Evolutionary conservation across 208 protist genomes (phyloP).

Genomic region (Trypanosoma avium): DNA sequence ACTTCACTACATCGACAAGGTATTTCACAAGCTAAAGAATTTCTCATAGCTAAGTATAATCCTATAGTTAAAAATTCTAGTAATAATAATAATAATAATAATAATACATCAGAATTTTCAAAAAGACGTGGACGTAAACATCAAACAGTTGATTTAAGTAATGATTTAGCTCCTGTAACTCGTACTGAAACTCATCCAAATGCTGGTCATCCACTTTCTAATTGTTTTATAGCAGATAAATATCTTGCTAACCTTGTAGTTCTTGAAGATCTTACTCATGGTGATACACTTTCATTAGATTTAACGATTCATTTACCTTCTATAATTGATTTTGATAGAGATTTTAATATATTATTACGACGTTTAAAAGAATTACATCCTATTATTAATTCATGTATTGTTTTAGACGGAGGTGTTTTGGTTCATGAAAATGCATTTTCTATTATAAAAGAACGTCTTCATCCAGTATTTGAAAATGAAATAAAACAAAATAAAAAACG

Average conservation of each 20-base stretch:
- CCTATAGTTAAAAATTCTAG: conserved; percentile 9
- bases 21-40: conserved; percentile 59
- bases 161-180: conserved; percentile 13
- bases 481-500: conserved; percentile 3
- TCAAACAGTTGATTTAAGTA: background rate
- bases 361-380: conserved; percentile 62
- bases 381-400: conserved; percentile 35
- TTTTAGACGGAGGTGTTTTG: conserved; percentile 39
- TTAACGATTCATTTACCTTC: conserved; percentile 43
- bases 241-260: conserved; percentile 51
- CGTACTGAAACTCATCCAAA: conserved; percentile 48
- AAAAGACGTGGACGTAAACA: conserved; percentile 11
- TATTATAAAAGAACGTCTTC: conserved; percentile 30
- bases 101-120: background rate
- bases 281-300: conserved; percentile 49
- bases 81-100: background rate
- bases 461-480: conserved; percentile 16
- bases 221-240: conserved; percentile 64
- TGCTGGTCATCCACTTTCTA: conserved; percentile 51
- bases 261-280: conserved; percentile 49
- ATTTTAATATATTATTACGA: conserved; percentile 39
- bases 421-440: conserved; percentile 35
- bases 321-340: conserved; percentile 49
- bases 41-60: conserved; percentile 62
- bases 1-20: conserved; percentile 43